Conservation (phyloP, 768 basidiomycete genomes). For the Kwoniella newhampshirensis region DNA sequence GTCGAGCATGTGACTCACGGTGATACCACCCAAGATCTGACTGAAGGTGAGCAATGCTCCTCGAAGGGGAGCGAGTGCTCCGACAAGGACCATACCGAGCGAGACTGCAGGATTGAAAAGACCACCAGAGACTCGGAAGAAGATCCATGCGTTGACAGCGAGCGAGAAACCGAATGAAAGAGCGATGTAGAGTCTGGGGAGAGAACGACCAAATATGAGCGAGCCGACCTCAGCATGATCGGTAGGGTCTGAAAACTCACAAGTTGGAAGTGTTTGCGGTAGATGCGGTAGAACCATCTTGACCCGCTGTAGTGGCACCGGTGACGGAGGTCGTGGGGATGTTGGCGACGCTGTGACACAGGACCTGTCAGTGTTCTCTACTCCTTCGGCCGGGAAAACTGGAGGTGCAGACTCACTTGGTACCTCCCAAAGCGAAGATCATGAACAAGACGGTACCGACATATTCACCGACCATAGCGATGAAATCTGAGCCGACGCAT, state of each 20-base stretch:
- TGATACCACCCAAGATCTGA: constrained; percentile 54
- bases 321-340: constrained; percentile 50
- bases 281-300: constrained; percentile 37
- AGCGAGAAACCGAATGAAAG: constrained; percentile 52
- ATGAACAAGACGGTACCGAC: constrained; percentile 52
- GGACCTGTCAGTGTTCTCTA: too few species aligned
- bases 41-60: constrained; percentile 49
- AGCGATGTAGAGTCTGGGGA: constrained; percentile 44
- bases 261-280: constrained; percentile 51
- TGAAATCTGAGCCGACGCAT: constrained; percentile 32
- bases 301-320: constrained; percentile 39
- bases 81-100: constrained; percentile 53
- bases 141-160: constrained; percentile 53
- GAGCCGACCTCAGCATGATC: background rate
- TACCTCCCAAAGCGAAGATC: constrained; percentile 52
- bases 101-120: constrained; percentile 56
- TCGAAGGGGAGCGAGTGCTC: constrained; percentile 52
- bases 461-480: constrained; percentile 53
- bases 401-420: constrained; percentile 44
- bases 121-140: constrained; percentile 53
- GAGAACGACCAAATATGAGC: background rate
- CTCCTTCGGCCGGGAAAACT: too few species aligned
- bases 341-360: constrained; percentile 47
- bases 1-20: constrained; percentile 22
- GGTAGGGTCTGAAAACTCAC: constrained; percentile 8